Evolutionary conservation across 1,139 yeast genomes (phyloP).

Genomic region (Meyerozyma athensensis): DNA sequence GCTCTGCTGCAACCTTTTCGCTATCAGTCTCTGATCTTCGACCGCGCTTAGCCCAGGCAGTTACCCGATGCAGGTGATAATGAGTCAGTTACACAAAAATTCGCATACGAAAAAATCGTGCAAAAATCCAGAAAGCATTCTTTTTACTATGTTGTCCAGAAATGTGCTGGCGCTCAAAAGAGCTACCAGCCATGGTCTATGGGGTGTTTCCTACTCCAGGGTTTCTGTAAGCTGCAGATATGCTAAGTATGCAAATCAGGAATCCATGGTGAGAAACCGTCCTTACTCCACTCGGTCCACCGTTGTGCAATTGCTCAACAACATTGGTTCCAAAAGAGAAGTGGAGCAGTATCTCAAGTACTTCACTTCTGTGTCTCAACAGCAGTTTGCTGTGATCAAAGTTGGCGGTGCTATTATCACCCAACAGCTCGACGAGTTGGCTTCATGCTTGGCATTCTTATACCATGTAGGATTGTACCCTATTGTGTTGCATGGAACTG

Average conservation of each 20-base stretch:
- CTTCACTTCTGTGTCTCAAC: conserved; percentile 92
- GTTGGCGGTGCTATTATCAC: conserved; percentile 99
- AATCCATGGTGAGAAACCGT: conserved; percentile 4
- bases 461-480: conserved; percentile 98
- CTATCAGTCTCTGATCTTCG: too few species aligned
- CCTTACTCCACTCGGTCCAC: conserved; percentile 77
- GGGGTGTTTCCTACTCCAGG: neutral
- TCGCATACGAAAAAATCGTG: neutral
- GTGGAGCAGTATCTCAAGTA: conserved; percentile 96
- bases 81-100: conserved; percentile 16
- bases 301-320: conserved; percentile 88
- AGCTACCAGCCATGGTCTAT: neutral
- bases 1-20: too few species aligned
- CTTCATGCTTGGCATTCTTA: conserved; percentile 90
- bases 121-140: neutral
- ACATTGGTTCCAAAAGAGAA: conserved; percentile 94
- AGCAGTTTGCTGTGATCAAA: conserved; percentile 96
- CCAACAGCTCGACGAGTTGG: conserved; percentile 86
- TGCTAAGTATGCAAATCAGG: neutral
- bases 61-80: conserved; percentile 33
- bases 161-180: conserved; percentile 1
- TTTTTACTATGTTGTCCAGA: conserved; percentile 2
- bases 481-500: conserved; percentile 95
- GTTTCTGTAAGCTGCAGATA: neutral
- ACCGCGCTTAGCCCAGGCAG: conserved; percentile 37